Conservation (phyloP, 495 filamentous ascomycete genomes). For the Talaromyces proteolyticus region DNA sequence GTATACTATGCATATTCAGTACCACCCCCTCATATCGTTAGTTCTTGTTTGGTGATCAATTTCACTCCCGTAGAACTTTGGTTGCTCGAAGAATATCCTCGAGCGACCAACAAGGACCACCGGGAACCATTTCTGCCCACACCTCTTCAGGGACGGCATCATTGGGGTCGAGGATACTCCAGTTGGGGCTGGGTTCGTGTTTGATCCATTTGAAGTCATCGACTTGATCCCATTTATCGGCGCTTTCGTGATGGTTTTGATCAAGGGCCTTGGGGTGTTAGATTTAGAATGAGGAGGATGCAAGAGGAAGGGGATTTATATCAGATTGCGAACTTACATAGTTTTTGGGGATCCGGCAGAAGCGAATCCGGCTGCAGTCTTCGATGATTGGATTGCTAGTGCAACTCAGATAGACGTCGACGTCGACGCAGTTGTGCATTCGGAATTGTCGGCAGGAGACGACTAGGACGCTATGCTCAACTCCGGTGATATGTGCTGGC, state of each 20-base stretch:
- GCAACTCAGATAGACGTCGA: constrained; percentile 78
- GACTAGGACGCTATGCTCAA: constrained; percentile 69
- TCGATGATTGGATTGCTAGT: constrained; percentile 89
- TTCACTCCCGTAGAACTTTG: constrained; percentile 35
- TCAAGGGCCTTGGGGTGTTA: constrained; percentile 25
- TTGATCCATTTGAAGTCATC: constrained; percentile 99
- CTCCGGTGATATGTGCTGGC: constrained; percentile 70
- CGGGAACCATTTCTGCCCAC: constrained; percentile 67
- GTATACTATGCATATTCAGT: too few species aligned
- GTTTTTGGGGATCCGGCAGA: constrained; percentile 63
- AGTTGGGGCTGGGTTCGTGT: constrained; percentile 79
- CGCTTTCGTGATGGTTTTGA: constrained; percentile 26
- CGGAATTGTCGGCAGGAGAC: constrained; percentile 77
- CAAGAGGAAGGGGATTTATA: not conserved
- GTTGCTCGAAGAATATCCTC: constrained; percentile 63
- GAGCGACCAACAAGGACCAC: constrained; percentile 52
- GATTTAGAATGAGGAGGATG: not conserved
- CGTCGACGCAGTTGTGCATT: constrained; percentile 78
- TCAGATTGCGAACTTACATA: constrained; percentile 49
- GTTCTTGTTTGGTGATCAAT: too few species aligned
- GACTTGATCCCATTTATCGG: constrained; percentile 79
- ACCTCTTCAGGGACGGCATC: constrained; percentile 55
- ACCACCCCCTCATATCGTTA: too few species aligned
- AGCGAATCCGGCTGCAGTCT: constrained; percentile 71
- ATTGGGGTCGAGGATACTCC: constrained; percentile 59